These are phyloP conservation scores for Euphorbia schlechtendalii DNA, from an alignment of 441 rosid genomes.

Conservation along the genomic window DNA sequence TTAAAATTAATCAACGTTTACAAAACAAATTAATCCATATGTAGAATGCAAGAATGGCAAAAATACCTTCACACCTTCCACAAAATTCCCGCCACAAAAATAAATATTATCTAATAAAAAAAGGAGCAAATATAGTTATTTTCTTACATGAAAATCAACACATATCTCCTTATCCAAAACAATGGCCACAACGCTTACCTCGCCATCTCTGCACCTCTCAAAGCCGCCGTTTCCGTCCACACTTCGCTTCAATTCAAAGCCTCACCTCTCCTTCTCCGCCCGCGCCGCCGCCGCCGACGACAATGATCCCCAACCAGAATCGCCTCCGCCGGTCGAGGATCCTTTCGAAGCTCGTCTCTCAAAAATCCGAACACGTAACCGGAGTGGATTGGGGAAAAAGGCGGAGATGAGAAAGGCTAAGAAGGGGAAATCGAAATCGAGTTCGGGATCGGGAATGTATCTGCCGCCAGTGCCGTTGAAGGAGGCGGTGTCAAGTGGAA, in stretches of 20 bases:
- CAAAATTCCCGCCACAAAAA: too few species aligned
- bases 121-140: too few species aligned
- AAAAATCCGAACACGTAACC: slow-evolving; percentile 49
- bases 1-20: too few species aligned
- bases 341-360: slow-evolving; percentile 67
- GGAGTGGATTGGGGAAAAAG: slow-evolving; percentile 74
- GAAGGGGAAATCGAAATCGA: slow-evolving; percentile 34
- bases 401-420: slow-evolving; percentile 59
- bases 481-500: slow-evolving; percentile 54
- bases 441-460: slow-evolving; percentile 32
- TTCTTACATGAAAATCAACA: background rate
- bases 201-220: slow-evolving; percentile 35
- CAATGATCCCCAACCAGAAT: slow-evolving; percentile 24
- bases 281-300: slow-evolving; percentile 34
- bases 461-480: slow-evolving; percentile 68
- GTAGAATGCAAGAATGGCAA: too few species aligned
- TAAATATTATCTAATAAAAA: too few species aligned
- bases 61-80: too few species aligned
- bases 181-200: slow-evolving; percentile 32
- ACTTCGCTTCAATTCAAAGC: slow-evolving; percentile 8
- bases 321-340: slow-evolving; percentile 28
- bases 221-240: slow-evolving; percentile 26
- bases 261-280: slow-evolving; percentile 19
- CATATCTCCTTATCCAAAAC: slow-evolving; percentile 17
- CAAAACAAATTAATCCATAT: too few species aligned